Evolutionary conservation across 2,329 filamentous ascomycete species (phyloP), one percentile per base, ranked within the genome.

Genomic region (Colletotrichum tanaceti): DNA sequence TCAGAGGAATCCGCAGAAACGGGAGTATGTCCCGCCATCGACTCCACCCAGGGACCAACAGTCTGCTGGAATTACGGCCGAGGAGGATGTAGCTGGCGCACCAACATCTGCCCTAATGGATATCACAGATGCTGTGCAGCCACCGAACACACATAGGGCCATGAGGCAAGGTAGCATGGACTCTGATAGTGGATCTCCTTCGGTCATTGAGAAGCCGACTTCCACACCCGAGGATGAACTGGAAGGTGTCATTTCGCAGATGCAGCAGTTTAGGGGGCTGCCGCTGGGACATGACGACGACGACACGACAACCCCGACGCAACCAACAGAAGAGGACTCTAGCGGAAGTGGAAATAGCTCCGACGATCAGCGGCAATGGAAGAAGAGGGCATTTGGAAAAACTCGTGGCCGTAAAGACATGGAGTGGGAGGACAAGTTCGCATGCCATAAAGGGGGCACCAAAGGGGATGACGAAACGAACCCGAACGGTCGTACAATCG

Each of bases 401-500:
- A 67, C 39, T 63, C 74, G 53, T 64, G 46, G 44, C 9, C 72
- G 65, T 38, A 81, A 82, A 67, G 69, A 72, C 1, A 72, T 77
- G 10, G 39, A 73, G 4, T 83, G 81, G 70, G 82, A 86, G 64
- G 83, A 86, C 38, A 80, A 80, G 1, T 90, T 89, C 69, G 80
- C 82, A 16, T 90, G 87, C 74, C 84, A 87, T 75, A 81, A 78
- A 41, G 85, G 85, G 2, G 86, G 86, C 11, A 83, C 79, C 2
- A 81, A 79, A 58, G 78, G 82, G 41, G 75, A 77, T 4, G 76
- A 79, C 16, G 74, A 79, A 0, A 76, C 81, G 14, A 93, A 91
- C 72, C 92, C 93, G 0, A 98, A 98, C 75, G 81, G 83, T 1
- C 82, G 86, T 14, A 97, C 92, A 0, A 94, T 97, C 58, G 86